Evolutionary conservation across 768 basidiomycete species (phyloP).

Genomic region (Pleurotus platypus): DNA sequence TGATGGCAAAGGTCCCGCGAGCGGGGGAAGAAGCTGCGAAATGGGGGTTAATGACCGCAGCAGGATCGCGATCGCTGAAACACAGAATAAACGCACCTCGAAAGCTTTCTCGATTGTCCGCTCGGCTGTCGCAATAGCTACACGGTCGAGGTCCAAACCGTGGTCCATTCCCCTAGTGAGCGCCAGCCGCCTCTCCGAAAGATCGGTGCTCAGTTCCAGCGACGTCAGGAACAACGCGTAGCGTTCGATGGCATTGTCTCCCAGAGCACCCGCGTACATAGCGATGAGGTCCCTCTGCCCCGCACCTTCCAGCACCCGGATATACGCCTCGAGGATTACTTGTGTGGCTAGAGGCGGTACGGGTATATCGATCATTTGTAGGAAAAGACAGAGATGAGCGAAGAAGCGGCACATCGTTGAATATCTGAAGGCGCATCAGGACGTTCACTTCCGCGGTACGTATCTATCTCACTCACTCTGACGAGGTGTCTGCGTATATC

Average conservation of each 20-base stretch:
- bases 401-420: constrained; percentile 83
- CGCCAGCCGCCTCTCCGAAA: constrained; percentile 63
- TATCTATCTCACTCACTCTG: constrained; percentile 45
- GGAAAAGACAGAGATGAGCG: constrained; percentile 86
- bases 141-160: constrained; percentile 76
- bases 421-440: constrained; percentile 40
- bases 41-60: constrained; percentile 7
- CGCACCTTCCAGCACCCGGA: constrained; percentile 82
- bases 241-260: constrained; percentile 87
- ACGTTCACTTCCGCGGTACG: not conserved
- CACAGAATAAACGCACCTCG: constrained; percentile 33
- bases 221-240: constrained; percentile 90
- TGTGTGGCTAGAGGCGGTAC: constrained; percentile 77
- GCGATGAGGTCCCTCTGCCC: constrained; percentile 86
- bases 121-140: constrained; percentile 80
- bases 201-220: constrained; percentile 59
- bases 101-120: constrained; percentile 70
- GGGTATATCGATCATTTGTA: constrained; percentile 74
- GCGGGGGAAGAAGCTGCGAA: constrained; percentile 44
- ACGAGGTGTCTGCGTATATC: constrained; percentile 40
- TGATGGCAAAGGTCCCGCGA: constrained; percentile 58
- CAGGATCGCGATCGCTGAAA: not conserved
- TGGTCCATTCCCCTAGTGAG: constrained; percentile 78
- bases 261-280: constrained; percentile 88
- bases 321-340: constrained; percentile 82